These are phyloP conservation scores for Limnanthes douglasii DNA, from an alignment of 345 rosid genomes.

Conservation along the genomic window DNA sequence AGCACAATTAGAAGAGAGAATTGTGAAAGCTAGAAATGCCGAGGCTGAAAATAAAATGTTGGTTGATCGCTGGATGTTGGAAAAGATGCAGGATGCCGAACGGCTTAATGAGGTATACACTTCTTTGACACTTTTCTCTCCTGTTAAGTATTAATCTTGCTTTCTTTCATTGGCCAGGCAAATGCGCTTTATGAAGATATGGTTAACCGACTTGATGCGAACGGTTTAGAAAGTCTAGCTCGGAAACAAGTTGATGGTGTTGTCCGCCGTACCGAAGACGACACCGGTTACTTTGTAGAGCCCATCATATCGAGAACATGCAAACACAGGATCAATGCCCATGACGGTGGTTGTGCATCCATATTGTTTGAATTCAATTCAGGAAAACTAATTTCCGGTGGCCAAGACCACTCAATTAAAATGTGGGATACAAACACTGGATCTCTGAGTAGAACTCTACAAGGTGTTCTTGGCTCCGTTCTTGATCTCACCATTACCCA, in stretches of 20 bases:
- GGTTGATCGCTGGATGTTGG: constrained; percentile 92
- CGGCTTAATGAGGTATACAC: constrained; percentile 98
- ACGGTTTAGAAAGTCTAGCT: constrained; percentile 81
- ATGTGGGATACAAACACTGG: constrained; percentile 86
- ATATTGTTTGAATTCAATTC: constrained; percentile 71
- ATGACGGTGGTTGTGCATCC: constrained; percentile 91
- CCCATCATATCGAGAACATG: constrained; percentile 60
- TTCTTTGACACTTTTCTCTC: background rate
- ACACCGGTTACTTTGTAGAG: constrained; percentile 72
- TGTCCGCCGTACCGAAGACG: constrained; percentile 82
- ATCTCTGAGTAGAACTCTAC: constrained; percentile 38
- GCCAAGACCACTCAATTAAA: constrained; percentile 74
- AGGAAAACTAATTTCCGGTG: constrained; percentile 63
- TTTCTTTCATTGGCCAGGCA: constrained; percentile 29
- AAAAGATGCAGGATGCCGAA: constrained; percentile 97
- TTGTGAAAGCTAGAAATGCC: constrained; percentile 50
- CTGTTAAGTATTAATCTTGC: background rate
- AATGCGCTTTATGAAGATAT: constrained; percentile 87
- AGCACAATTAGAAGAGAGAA: constrained; percentile 46
- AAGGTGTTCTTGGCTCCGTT: constrained; percentile 80
- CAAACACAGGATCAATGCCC: constrained; percentile 67
- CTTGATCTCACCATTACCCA: constrained; percentile 76
- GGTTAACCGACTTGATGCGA: constrained; percentile 74
- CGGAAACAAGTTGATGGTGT: constrained; percentile 91
- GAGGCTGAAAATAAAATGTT: constrained; percentile 86